Conservation (phyloP, 176 grass and related monocot genomes). For the Cenchrus fungigraminus region DNA sequence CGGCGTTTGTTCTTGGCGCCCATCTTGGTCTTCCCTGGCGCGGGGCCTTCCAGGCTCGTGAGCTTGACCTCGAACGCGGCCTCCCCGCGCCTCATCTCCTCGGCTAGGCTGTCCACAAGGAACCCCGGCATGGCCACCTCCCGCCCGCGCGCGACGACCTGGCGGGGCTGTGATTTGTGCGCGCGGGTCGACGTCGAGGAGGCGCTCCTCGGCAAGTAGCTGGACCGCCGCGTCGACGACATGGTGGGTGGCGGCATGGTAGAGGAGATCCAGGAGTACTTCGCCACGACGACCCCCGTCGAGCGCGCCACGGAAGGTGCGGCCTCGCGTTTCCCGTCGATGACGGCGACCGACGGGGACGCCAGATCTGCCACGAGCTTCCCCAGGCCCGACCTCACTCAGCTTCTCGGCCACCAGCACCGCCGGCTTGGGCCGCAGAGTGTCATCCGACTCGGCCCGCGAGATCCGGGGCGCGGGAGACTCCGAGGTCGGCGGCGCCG, state of each 20-base stretch:
- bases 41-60: background rate
- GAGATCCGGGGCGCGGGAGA: no score
- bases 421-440: no score
- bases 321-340: no score
- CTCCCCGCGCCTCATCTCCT: background rate
- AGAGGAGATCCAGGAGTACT: slow-evolving; percentile 64
- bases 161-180: no score
- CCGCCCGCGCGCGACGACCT: background rate
- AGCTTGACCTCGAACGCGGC: slow-evolving; percentile 24
- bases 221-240: slow-evolving; percentile 80
- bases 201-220: slow-evolving; percentile 48
- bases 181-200: slow-evolving; percentile 67
- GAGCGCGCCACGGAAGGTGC: slow-evolving; percentile 6
- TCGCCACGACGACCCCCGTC: slow-evolving; percentile 29
- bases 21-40: no score
- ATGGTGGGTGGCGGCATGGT: slow-evolving; percentile 72
- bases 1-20: no score
- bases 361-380: no score
- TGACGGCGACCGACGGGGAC: no score
- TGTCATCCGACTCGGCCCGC: no score
- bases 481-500: no score
- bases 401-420: no score
- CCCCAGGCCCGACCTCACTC: no score
- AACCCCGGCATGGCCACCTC: slow-evolving; percentile 14
- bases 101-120: slow-evolving; percentile 6